These are phyloP conservation scores for Fraxinus anomala DNA, from an alignment of 257 asterid genomes.

Conservation along the genomic window DNA sequence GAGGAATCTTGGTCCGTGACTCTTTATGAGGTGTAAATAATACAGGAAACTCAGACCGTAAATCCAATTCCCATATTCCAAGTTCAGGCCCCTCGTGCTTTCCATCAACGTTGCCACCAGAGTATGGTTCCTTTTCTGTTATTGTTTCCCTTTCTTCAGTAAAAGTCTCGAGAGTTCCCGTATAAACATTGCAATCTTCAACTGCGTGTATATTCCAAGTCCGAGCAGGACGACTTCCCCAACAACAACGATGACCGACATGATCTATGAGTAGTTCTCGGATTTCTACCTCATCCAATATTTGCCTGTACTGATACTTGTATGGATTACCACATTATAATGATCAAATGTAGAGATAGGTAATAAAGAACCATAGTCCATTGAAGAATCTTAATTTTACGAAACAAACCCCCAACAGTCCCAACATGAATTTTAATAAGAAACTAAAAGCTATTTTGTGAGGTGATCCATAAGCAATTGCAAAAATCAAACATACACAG, in stretches of 20 bases:
- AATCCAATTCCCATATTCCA: slow-evolving; percentile 94
- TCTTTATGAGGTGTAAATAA: slow-evolving; percentile 71
- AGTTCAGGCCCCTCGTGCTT: slow-evolving; percentile 65
- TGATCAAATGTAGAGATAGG: slow-evolving; percentile 11
- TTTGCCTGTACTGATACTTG: slow-evolving; percentile 49
- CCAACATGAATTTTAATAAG: background rate
- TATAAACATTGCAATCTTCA: slow-evolving; percentile 97
- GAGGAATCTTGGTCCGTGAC: slow-evolving; percentile 62
- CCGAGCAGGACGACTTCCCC: slow-evolving; percentile 99
- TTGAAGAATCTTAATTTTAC: background rate
- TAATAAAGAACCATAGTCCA: background rate
- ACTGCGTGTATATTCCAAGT: slow-evolving; percentile 83
- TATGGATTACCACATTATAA: slow-evolving; percentile 12
- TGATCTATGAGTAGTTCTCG: slow-evolving; percentile 87
- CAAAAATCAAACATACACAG: background rate
- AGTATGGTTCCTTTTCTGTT: slow-evolving; percentile 64
- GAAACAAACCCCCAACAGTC: background rate
- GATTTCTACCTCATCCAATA: slow-evolving; percentile 89
- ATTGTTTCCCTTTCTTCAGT: slow-evolving; percentile 75
- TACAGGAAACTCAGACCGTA: slow-evolving; percentile 83
- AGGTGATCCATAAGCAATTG: background rate
- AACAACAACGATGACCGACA: slow-evolving; percentile 93
- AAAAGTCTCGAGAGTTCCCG: slow-evolving; percentile 86
- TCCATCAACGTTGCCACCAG: slow-evolving; percentile 63
- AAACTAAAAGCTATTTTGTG: background rate